Conservation (phyloP, 2,329 filamentous ascomycete genomes). For the Ophiostoma ips region DNA sequence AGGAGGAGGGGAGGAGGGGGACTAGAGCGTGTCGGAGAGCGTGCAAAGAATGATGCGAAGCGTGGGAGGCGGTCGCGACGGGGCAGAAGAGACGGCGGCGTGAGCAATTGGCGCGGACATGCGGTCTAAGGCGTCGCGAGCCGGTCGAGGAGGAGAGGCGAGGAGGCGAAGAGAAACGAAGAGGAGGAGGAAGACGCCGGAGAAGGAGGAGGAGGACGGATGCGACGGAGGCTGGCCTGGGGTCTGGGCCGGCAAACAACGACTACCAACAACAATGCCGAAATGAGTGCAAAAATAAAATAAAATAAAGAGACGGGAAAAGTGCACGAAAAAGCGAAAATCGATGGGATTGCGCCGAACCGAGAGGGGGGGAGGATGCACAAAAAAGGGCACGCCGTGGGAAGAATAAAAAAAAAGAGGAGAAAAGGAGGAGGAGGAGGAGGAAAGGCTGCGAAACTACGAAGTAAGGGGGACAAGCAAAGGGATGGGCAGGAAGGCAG, state of each 20-base stretch:
- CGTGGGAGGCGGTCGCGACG: background rate
- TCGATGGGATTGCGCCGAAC: too few species aligned
- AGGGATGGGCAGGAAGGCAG: background rate
- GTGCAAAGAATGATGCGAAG: too few species aligned
- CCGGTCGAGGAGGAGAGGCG: background rate
- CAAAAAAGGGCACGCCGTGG: too few species aligned
- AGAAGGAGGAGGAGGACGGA: background rate
- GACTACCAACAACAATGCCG: too few species aligned
- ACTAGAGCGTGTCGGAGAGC: background rate
- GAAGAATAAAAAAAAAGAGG: too few species aligned
- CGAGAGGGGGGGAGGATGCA: too few species aligned
- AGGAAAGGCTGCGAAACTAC: slow-evolving; percentile 4
- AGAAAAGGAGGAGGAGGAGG: slow-evolving; percentile 1
- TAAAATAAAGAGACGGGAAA: background rate
- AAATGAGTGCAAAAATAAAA: background rate
- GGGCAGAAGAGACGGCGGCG: background rate
- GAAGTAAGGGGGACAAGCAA: background rate
- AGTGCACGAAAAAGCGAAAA: too few species aligned
- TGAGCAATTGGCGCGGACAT: slow-evolving; percentile 5
- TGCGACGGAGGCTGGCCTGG: background rate
- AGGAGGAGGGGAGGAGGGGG: too few species aligned
- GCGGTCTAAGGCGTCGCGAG: background rate
- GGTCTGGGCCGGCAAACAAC: too few species aligned
- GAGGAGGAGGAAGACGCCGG: too few species aligned
- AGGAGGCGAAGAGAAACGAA: background rate